These are phyloP conservation scores for Voacanga thouarsii DNA, from an alignment of 257 asterid genomes.

Conservation along the genomic window DNA sequence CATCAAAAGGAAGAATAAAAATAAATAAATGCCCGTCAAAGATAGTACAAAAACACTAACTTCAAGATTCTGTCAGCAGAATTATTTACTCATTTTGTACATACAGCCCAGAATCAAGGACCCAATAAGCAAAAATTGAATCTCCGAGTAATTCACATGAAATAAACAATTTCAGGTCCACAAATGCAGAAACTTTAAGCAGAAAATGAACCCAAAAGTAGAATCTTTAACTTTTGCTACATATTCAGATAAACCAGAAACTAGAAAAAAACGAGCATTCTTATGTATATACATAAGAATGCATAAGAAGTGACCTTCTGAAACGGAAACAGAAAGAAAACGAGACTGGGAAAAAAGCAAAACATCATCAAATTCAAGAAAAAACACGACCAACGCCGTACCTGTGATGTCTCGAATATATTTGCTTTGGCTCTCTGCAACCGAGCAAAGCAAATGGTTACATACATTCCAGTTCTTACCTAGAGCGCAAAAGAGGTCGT, in stretches of 20 bases:
- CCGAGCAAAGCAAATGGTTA: not conserved
- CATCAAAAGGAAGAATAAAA: not conserved
- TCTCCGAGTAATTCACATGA: conserved; percentile 4
- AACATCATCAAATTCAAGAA: not conserved
- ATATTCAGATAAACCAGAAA: not conserved
- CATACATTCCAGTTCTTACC: not conserved
- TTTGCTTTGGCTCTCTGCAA: not conserved
- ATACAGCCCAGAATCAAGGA: not conserved
- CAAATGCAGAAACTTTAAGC: not conserved
- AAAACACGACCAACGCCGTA: not conserved
- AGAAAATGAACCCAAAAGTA: not conserved
- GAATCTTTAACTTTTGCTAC: not conserved
- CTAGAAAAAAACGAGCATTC: not conserved
- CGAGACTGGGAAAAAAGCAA: not conserved
- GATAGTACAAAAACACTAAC: not conserved
- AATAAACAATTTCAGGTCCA: not conserved
- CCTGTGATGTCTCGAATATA: not conserved
- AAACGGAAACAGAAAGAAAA: not conserved
- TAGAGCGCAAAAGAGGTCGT: not conserved
- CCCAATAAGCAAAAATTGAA: conserved; percentile 6
- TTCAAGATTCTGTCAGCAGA: not conserved
- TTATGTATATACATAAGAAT: too few relatives aligned
- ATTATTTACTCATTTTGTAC: not conserved
- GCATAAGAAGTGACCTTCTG: not conserved
- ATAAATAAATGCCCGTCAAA: not conserved